These are phyloP conservation scores for Leucocoprinus birnbaumii DNA, from an alignment of 768 basidiomycete genomes.

Conservation along the genomic window DNA sequence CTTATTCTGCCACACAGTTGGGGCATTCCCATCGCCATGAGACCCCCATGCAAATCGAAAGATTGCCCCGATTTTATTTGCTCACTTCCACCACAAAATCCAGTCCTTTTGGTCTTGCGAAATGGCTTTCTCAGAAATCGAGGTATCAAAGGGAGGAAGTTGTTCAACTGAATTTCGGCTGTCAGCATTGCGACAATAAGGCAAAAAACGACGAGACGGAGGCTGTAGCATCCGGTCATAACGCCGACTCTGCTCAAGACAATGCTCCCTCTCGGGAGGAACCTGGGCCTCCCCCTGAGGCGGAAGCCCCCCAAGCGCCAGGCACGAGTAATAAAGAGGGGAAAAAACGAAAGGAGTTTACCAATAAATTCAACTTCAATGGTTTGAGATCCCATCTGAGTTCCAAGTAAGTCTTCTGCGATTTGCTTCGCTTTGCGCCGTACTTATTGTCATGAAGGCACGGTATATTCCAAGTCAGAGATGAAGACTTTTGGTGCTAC, in stretches of 20 bases:
- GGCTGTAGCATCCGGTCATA: too few relatives aligned
- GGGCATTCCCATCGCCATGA: slow-evolving; percentile 68
- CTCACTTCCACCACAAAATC: not conserved
- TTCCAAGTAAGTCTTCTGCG: slow-evolving; percentile 42
- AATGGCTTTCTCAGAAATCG: slow-evolving; percentile 16
- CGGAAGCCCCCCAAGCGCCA: slow-evolving; percentile 13
- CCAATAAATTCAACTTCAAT: slow-evolving; percentile 40
- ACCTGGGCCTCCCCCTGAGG: not conserved
- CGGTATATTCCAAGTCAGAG: slow-evolving; percentile 8
- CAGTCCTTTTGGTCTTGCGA: slow-evolving; percentile 15
- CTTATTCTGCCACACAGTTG: slow-evolving; percentile 31
- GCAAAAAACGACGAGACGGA: not conserved
- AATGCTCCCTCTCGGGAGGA: too few relatives aligned
- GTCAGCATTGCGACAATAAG: slow-evolving; percentile 44
- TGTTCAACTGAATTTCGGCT: slow-evolving; percentile 41
- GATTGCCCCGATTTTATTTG: slow-evolving; percentile 15
- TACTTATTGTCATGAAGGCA: slow-evolving; percentile 38
- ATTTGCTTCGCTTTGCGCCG: not conserved
- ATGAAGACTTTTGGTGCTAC: slow-evolving; percentile 7
- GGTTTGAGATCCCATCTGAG: slow-evolving; percentile 63
- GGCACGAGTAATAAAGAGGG: not conserved
- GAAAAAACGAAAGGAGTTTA: slow-evolving; percentile 18
- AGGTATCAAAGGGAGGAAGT: slow-evolving; percentile 22
- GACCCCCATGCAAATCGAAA: slow-evolving; percentile 35
- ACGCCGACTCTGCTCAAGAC: too few relatives aligned